phyloP scores from a whole-genome alignment of 108 stramenopile genomes.

The Cylindrotheca closterium region DNA sequence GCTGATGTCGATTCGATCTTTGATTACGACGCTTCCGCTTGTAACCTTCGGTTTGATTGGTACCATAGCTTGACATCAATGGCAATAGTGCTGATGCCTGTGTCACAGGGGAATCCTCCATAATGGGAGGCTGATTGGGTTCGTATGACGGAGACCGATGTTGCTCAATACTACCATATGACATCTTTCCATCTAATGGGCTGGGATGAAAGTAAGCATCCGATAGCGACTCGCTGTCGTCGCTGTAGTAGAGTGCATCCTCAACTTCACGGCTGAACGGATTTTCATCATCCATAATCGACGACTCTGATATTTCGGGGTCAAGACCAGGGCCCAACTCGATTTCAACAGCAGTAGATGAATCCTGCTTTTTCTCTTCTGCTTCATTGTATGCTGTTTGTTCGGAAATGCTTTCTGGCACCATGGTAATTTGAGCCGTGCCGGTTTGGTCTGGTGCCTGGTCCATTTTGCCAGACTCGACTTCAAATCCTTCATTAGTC shows the following conservation, averaged over 20 bases:
- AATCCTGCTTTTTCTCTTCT: too few relatives aligned
- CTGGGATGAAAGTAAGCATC: constrained; percentile 38
- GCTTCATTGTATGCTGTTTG: too few relatives aligned
- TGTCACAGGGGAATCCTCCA: not conserved
- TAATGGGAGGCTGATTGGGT: not conserved
- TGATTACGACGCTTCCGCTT: not conserved
- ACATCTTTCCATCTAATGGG: constrained; percentile 6
- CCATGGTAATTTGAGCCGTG: too few relatives aligned
- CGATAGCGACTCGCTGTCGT: constrained; percentile 37
- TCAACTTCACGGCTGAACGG: too few relatives aligned
- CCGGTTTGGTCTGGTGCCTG: too few relatives aligned
- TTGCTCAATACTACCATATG: constrained; percentile 6
- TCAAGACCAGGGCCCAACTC: too few relatives aligned
- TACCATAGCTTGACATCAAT: not conserved
- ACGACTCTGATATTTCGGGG: too few relatives aligned
- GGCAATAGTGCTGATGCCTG: not conserved
- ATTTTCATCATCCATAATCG: too few relatives aligned
- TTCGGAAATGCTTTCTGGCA: too few relatives aligned
- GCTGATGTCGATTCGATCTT: constrained; percentile 1
- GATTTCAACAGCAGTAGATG: too few relatives aligned
- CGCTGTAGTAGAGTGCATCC: constrained; percentile 22
- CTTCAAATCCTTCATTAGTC: too few relatives aligned
- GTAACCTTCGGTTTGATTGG: not conserved
- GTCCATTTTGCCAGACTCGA: too few relatives aligned
- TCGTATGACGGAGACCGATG: not conserved